A percentile compares a stretch with the other conserved stretches of the same genome.
These are phyloP conservation scores for Scenedesmus sp. DNA, from an alignment of 163 green algal species.

Conservation along the genomic window DNA sequence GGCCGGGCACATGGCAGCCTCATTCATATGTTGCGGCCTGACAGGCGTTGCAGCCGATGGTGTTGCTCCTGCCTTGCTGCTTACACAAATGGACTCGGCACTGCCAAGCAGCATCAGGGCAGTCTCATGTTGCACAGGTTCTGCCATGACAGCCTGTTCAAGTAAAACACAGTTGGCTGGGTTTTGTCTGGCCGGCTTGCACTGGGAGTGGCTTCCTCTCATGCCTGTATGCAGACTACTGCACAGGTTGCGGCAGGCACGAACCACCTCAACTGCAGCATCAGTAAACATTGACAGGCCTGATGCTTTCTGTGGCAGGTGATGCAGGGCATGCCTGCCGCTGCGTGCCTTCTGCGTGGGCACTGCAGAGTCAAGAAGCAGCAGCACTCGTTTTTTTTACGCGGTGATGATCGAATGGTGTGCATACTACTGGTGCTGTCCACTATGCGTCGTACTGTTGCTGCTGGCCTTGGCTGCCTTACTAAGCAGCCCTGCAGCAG, in stretches of 20 bases:
- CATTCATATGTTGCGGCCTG: not conserved
- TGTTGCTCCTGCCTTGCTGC: not conserved
- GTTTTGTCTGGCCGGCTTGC: not conserved
- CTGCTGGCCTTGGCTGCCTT: too few species aligned
- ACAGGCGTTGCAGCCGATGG: not conserved
- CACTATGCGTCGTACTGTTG: too few species aligned
- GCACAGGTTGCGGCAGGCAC: not conserved
- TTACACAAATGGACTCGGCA: too few species aligned
- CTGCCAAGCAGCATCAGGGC: too few species aligned
- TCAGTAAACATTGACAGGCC: not conserved
- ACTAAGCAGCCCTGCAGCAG: too few species aligned
- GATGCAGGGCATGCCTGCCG: too few species aligned
- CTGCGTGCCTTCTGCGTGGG: too few species aligned
- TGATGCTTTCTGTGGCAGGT: not conserved
- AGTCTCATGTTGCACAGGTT: not conserved
- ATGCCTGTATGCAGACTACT: slow-evolving; percentile 6
- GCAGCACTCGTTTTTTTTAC: not conserved
- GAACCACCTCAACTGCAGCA: not conserved
- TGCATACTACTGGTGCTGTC: too few species aligned
- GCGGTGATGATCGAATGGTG: too few species aligned
- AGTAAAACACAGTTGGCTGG: not conserved
- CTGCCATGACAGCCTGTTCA: not conserved
- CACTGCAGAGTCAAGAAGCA: too few species aligned
- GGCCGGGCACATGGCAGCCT: not conserved
- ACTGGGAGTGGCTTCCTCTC: not conserved